phyloP scores from a whole-genome alignment of 192 early-diverging fungal species.

The Kappamyces sp. region DNA sequence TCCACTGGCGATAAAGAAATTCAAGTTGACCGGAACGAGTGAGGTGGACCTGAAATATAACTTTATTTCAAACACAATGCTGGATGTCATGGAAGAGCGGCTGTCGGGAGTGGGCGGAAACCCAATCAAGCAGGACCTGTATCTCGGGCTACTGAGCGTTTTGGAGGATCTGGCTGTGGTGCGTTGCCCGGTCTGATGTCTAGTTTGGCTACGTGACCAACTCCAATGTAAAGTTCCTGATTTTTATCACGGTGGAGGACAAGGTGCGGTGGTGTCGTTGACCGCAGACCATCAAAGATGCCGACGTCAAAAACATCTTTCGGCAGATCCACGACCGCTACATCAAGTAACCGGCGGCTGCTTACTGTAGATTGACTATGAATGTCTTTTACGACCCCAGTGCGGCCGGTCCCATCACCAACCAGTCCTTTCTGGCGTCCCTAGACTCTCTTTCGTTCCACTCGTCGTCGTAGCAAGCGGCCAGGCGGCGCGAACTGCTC shows the following conservation, averaged over 20 bases:
- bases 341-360: neutral
- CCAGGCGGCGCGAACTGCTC: no score
- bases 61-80: conserved; percentile 6
- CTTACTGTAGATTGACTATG: no score
- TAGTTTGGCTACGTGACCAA: conserved; percentile 84
- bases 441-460: no score
- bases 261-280: neutral
- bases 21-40: conserved; percentile 5
- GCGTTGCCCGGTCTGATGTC: conserved; percentile 8
- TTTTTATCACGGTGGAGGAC: conserved; percentile 46
- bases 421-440: no score
- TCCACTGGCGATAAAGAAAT: conserved; percentile 11
- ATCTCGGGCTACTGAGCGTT: conserved; percentile 79
- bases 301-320: conserved; percentile 70
- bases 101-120: neutral
- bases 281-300: conserved; percentile 60
- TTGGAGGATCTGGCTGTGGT: conserved; percentile 87
- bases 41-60: neutral
- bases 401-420: no score
- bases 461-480: no score
- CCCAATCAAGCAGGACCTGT: conserved; percentile 52
- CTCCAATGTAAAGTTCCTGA: conserved; percentile 66
- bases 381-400: no score
- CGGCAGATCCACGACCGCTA: conserved; percentile 11
- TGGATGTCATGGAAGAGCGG: conserved; percentile 12